Evolutionary conservation across 345 rosid species (phyloP).

Genomic region (Rhodamnia rubescens): DNA sequence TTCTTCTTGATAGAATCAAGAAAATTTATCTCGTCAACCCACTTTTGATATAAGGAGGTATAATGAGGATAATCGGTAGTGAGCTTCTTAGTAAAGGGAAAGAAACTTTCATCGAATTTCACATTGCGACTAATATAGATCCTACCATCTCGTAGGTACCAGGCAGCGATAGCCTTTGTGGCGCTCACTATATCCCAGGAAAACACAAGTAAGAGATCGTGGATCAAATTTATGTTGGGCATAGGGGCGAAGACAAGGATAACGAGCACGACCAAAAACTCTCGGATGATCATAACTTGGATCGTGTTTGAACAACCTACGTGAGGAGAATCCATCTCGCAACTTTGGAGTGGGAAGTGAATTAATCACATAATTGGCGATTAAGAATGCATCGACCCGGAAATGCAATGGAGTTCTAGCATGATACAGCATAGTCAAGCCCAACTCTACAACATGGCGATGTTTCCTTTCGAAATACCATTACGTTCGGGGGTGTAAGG

Average conservation of each 20-base stretch:
- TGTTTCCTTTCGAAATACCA: background rate
- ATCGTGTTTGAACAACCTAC: rapidly evolving
- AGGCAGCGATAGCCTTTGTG: conserved; percentile 1
- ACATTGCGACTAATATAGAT: background rate
- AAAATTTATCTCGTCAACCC: too few relatives aligned
- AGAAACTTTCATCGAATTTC: background rate
- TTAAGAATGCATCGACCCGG: background rate
- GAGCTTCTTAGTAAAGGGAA: background rate
- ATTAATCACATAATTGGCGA: background rate
- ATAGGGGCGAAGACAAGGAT: background rate
- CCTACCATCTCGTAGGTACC: background rate
- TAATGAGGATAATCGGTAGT: background rate
- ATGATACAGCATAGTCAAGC: background rate
- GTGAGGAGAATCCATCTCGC: background rate
- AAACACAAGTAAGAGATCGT: background rate
- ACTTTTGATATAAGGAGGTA: background rate
- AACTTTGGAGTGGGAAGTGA: background rate
- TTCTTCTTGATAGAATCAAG: too few relatives aligned
- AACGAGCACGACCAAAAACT: background rate
- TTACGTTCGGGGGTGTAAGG: background rate
- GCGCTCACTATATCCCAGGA: background rate
- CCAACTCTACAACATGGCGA: background rate
- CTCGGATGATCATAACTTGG: background rate
- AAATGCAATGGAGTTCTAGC: background rate
- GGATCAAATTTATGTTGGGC: background rate